Percentiles rank a stretch among this genome's conserved stretches.
These are phyloP conservation scores for Podospora didyma DNA, from an alignment of 495 filamentous ascomycete species.

Conservation along the genomic window DNA sequence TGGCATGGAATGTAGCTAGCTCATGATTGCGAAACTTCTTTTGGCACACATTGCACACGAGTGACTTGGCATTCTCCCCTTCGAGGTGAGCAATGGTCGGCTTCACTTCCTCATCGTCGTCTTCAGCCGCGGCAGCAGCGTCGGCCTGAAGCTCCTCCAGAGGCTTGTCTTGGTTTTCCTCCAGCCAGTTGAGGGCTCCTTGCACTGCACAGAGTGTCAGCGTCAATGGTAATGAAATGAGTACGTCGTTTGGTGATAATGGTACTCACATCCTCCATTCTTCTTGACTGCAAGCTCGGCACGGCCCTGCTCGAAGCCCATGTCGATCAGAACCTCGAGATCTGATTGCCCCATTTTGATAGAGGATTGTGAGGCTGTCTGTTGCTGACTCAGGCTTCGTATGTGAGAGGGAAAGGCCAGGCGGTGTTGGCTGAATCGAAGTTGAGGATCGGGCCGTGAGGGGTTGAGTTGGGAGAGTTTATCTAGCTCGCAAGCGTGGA, in stretches of 20 bases:
- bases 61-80: conserved; percentile 51
- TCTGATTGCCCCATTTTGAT: conserved; percentile 63
- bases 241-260: neutral
- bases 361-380: neutral
- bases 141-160: conserved; percentile 63
- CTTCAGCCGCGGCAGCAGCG: conserved; percentile 18
- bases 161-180: conserved; percentile 77
- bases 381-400: neutral
- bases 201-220: conserved; percentile 55
- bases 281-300: conserved; percentile 79
- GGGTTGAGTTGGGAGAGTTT: no score
- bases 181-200: conserved; percentile 90
- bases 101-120: conserved; percentile 54
- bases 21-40: conserved; percentile 80
- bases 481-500: no score
- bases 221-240: neutral
- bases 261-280: conserved; percentile 63
- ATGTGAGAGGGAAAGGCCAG: neutral
- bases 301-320: conserved; percentile 86
- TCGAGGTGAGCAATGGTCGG: conserved; percentile 51
- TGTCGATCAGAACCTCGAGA: conserved; percentile 78
- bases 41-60: conserved; percentile 83
- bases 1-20: conserved; percentile 85
- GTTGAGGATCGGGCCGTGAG: no score
- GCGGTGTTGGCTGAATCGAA: neutral